phyloP scores from a whole-genome alignment of 306 rosid species.

The Mucuna pruriens region DNA sequence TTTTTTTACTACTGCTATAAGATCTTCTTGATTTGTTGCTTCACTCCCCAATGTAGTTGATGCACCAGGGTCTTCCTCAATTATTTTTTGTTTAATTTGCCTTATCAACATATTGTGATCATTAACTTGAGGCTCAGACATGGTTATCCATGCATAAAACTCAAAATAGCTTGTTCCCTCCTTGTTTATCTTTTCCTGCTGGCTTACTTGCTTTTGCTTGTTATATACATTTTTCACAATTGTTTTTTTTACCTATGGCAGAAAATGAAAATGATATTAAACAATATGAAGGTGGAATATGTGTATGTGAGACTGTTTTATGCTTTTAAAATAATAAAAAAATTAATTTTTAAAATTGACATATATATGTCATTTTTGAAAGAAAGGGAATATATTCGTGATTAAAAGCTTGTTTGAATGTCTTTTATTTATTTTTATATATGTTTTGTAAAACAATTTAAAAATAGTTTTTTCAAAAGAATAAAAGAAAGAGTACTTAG shows the following conservation, averaged over 20 bases:
- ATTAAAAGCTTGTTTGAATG: no score
- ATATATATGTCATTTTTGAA: no score
- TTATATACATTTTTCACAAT: background rate
- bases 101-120: background rate
- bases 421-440: no score
- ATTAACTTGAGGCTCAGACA: background rate
- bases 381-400: no score
- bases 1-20: background rate
- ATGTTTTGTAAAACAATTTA: no score
- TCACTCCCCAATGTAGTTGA: background rate
- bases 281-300: no score
- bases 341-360: no score
- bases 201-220: background rate
- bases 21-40: background rate
- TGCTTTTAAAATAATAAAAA: no score
- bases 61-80: background rate
- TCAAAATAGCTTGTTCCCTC: background rate
- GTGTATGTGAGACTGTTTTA: no score
- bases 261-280: no score
- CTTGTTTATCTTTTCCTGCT: background rate
- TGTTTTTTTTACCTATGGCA: background rate
- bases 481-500: no score
- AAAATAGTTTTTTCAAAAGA: no score
- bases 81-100: background rate
- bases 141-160: background rate